Evolutionary conservation across 345 rosid genomes (phyloP).

Genomic region (Populus tremula): DNA sequence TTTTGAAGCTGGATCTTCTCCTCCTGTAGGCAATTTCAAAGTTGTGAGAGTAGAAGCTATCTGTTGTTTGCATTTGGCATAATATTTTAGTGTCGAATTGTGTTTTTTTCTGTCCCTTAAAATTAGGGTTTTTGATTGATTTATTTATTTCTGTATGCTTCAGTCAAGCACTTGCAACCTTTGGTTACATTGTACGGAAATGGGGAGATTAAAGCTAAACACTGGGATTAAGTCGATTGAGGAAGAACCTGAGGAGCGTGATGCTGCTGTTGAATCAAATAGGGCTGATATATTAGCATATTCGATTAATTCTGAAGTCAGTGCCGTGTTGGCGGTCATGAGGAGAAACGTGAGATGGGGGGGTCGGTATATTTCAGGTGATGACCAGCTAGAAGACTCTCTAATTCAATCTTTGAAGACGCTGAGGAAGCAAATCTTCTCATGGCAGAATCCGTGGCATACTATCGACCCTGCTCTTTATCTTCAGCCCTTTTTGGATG

Average conservation of each 20-base stretch:
- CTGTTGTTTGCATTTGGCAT: too few relatives aligned
- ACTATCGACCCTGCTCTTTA: slow-evolving; percentile 71
- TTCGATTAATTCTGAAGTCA: slow-evolving; percentile 80
- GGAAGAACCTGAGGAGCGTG: slow-evolving; percentile 93
- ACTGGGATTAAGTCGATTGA: slow-evolving; percentile 85
- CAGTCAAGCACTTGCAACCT: slow-evolving; percentile 19
- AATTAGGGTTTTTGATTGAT: slow-evolving; percentile 29
- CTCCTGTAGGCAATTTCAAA: too few relatives aligned
- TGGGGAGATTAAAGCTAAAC: slow-evolving; percentile 92
- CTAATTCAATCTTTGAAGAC: slow-evolving; percentile 85
- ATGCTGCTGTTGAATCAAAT: slow-evolving; percentile 43
- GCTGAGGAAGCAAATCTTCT: slow-evolving; percentile 76
- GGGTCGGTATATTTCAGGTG: slow-evolving; percentile 87
- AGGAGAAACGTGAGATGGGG: slow-evolving; percentile 99
- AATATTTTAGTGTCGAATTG: too few relatives aligned
- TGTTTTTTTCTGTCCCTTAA: too few relatives aligned
- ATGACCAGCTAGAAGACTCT: slow-evolving; percentile 90
- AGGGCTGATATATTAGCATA: slow-evolving; percentile 67
- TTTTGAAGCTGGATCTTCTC: too few relatives aligned
- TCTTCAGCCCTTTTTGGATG: slow-evolving; percentile 91
- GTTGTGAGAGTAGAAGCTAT: too few relatives aligned
- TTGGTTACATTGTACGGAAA: slow-evolving; percentile 29
- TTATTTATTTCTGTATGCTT: slow-evolving; percentile 9
- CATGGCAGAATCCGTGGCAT: slow-evolving; percentile 89
- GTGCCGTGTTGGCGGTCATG: slow-evolving; percentile 96